Base-by-base conservation (phyloP, 768 basidiomycete genomes). In the Leccinum aurantiacum region DNA sequence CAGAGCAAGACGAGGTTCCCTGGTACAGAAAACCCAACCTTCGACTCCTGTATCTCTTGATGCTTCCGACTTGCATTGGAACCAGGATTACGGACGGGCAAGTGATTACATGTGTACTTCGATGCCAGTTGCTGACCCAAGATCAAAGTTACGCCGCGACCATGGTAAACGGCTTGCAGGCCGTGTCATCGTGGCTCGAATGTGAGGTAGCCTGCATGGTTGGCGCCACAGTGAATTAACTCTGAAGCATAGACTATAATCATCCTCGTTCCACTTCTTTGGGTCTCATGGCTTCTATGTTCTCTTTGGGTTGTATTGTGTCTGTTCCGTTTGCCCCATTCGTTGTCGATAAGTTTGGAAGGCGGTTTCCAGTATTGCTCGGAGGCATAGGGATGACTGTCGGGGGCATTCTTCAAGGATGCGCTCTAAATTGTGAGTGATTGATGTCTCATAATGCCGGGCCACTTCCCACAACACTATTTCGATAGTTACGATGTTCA, bases 21-120 rank as follows among this genome's bases (percentile, higher is more conserved):
- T 88, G 86, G 86, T 86, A 86, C 69, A 69, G 66, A 61, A 87
- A 87, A 64, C 84, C 76, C 2, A 87, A 87, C 62, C 72, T 88
- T 60, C 74, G 85, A 24, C 35, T 76, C 22, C 64, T 87, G 49
- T 87, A 87, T 70, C 59, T 87, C 24, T 53, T 86, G 52, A 76
- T 87, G 69, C 73, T 86, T 60, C 86, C 84, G 13, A 50, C 63
- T 7, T 67, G 66, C 49, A 53, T 71, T 2, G 61, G 60, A n/a
- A 63, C 70, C 41, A 64, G 65, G 46, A 60, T 62, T 53, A 68
- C 62, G 4, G 61, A 49, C 17, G 67, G 65, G 67, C 15, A 37
- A 59, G 65, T 50, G 9, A 33, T 41, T n/a, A 4, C 37, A 19
- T 11, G 5, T 11, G n/a, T 22, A 7, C 6, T 46, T 13, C 17